Evolutionary conservation across 805 yeast genomes (phyloP).

Genomic region (Saccharomyces jurei): DNA sequence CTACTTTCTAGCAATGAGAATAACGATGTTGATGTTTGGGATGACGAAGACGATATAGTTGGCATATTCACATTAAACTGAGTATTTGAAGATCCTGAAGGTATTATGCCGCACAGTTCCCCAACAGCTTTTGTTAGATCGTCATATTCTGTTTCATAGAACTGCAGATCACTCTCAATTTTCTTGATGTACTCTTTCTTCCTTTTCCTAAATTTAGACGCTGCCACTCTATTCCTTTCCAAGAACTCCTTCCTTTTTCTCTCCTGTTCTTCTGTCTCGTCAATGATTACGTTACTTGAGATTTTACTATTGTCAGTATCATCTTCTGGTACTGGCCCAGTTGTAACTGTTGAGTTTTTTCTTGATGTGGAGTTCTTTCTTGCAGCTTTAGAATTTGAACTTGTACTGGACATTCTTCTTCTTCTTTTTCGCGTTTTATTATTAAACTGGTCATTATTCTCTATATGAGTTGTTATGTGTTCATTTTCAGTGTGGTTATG

Average conservation of each 20-base stretch:
- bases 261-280: conserved; percentile 66
- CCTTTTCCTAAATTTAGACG: conserved; percentile 88
- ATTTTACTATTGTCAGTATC: not conserved
- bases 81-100: not conserved
- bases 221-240: conserved; percentile 91
- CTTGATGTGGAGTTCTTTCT: not conserved
- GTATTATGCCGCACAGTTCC: conserved; percentile 15
- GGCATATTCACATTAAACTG: not conserved
- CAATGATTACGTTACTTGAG: not conserved
- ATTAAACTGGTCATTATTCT: not conserved
- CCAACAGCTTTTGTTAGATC: conserved; percentile 31
- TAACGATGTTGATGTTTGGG: conserved; percentile 8
- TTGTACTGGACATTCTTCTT: not conserved
- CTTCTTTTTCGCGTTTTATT: not conserved
- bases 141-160: conserved; percentile 62
- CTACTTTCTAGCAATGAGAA: conserved; percentile 17
- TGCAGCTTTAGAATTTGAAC: not conserved
- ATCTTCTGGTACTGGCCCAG: not conserved
- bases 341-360: not conserved
- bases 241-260: conserved; percentile 55
- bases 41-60: not conserved
- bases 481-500: not conserved
- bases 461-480: not conserved
- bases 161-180: conserved; percentile 71
- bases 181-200: conserved; percentile 81